Evolutionary conservation across 345 rosid genomes (phyloP), one percentile per base, ranked within the genome.

Genomic region (Punica granatum): DNA sequence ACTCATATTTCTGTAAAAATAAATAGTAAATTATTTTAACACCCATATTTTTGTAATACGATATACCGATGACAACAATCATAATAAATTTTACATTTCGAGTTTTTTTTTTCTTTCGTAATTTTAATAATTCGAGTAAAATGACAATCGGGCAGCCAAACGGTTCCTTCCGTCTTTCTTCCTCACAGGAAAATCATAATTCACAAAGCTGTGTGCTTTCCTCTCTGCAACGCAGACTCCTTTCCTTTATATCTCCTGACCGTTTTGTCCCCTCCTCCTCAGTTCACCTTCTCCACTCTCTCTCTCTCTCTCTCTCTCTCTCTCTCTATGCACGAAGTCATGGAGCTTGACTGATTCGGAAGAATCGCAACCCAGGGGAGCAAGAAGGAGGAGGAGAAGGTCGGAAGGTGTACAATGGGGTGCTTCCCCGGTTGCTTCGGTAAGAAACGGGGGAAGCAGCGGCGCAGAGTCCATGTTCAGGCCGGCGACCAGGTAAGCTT

Each of bases 391-490:
- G 16, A 18, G 30, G 19, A 46, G 39, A 46, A 16, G 37, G 41
- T 48, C 71, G 36, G 58, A 33, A 46, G 53, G 42, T 43, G 62
- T 35, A 51, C 7, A 28, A 94, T 94, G 99, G 88, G 89, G 70
- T 94, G 98, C 83, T 91, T 91, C 74, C 78, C 75, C 65, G 86
- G 78, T 51, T 94, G 99, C 73, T 94, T 91, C 72, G 96, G 99
- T 78, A 83, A 80, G 73, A 84, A 77, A 61, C 86, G 84, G 6
- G 78, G 67, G 67, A 80, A 69, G 53, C 75, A 73, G 53, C 26
- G 42, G 48, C 80, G 72, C 49, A 81, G 79, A 66, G 81, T 85
- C 73, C 92, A 81, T 66, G 81, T 84, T 75, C 92, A 81, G 61
- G 76, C 81, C 48, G 71, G 71, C 26, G 68, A 58, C 42, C 84